Percentiles rank a stretch among this genome's conserved stretches.
These are phyloP conservation scores for Fusarium verrucosum DNA, from an alignment of 2,329 filamentous ascomycete genomes.

Conservation along the genomic window DNA sequence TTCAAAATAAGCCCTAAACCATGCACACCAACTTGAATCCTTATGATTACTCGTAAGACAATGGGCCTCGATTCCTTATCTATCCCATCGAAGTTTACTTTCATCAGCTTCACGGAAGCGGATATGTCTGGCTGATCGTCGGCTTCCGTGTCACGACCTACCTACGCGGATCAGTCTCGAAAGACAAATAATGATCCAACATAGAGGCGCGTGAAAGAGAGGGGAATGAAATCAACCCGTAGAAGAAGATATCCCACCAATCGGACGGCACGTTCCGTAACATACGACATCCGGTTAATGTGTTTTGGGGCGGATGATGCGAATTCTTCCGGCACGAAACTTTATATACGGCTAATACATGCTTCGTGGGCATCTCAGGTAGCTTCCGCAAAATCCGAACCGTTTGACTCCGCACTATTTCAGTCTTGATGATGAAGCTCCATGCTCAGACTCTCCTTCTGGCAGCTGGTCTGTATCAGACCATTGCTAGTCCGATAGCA, in stretches of 20 bases:
- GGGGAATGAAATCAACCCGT: neutral
- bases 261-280: conserved; percentile 11
- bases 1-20: neutral
- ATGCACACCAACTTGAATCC: neutral
- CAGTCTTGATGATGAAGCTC: neutral
- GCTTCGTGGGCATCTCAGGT: too few relatives aligned
- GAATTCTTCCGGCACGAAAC: neutral
- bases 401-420: neutral
- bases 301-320: neutral
- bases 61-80: too few relatives aligned
- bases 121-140: too few relatives aligned
- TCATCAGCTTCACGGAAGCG: too few relatives aligned
- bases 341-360: too few relatives aligned
- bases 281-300: conserved; percentile 22
- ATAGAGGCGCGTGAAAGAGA: neutral
- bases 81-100: too few relatives aligned
- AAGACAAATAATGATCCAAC: fast-evolving
- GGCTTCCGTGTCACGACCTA: too few relatives aligned
- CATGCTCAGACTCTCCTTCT: neutral
- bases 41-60: too few relatives aligned
- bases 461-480: neutral
- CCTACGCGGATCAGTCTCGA: too few relatives aligned
- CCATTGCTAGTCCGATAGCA: neutral
- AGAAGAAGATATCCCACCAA: conserved; percentile 15
- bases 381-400: too few relatives aligned